Evolutionary conservation across 208 protist genomes (phyloP), one percentile per base, ranked within the genome.

Genomic region (Trypanosoma platydactyli): DNA sequence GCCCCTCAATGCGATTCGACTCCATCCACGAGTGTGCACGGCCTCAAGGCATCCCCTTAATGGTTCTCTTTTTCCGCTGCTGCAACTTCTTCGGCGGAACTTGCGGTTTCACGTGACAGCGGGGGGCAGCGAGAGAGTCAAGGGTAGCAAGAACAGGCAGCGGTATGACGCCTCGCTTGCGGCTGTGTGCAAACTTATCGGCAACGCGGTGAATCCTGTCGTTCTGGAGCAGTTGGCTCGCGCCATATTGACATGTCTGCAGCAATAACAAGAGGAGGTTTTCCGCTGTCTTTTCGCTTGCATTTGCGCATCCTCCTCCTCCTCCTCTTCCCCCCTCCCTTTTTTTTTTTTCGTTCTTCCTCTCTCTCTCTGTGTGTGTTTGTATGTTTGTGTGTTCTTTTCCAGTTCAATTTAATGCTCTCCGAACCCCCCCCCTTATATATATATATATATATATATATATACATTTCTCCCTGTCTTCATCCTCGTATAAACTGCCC

Each of bases 171-270:
- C 54, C 12, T 71, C 77, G 15, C 12, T 63, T 3, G 74, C 76
- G 22, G 71, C 73, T 1, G 62, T 83, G 15, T 93, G 92, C 73
- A 85, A 80, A 50, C 58, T 90, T n/a, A 75, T 91, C 15, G 86
- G 83, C 12, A 92, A 92, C 50, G 83, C 86, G 0, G 85, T 94
- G 48, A 91, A 91, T 57, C 89, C 86, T n/a, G 72, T 83, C 20
- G 73, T 94, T 9, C 73, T 91, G 42, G 74, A 81, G 55, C 75
- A 74, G 45, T 20, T 91, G 20, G 76, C 48, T 1, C 27, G 42
- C 22, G 62, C 68, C 0, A 29, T 81, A 20, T 16, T 63, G 24
- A 35, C 63, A 13, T 33, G 33, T 45, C 20, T 84, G 25, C 22
- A 38, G 33, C 33, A 38, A 9, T 50, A 40, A 29, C 33, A 12